Conservation (phyloP, 371 early-diverging fungal genomes). For the Thermomucor indicae-seudaticae region DNA sequence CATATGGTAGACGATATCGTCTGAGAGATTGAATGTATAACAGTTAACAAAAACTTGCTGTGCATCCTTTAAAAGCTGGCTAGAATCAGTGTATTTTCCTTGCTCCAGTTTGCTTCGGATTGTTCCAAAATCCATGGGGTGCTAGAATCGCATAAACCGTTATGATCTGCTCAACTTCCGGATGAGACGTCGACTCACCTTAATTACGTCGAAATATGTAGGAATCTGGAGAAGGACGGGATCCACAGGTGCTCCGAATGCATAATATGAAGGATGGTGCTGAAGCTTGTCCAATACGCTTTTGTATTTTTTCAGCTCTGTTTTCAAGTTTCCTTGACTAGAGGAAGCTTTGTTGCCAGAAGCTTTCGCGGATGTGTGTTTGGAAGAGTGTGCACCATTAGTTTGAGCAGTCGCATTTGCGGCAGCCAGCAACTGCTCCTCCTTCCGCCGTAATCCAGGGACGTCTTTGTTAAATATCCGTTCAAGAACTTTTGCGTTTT, state of each 20-base stretch:
- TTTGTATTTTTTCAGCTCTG: slow-evolving; percentile 28
- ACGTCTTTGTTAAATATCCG: slow-evolving; percentile 47
- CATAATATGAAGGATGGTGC: slow-evolving; percentile 16
- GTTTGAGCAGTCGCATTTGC: too few relatives aligned
- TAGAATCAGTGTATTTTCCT: slow-evolving; percentile 14
- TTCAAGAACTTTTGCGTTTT: slow-evolving; percentile 55
- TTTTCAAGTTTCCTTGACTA: slow-evolving; percentile 7
- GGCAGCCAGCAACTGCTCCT: slow-evolving; percentile 12
- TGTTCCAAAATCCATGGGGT: slow-evolving; percentile 38
- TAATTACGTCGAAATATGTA: slow-evolving; percentile 68
- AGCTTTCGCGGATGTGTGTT: background rate
- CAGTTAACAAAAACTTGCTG: slow-evolving; percentile 72
- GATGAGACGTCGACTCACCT: slow-evolving; percentile 17
- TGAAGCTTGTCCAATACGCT: slow-evolving; percentile 24
- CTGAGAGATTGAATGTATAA: slow-evolving; percentile 76
- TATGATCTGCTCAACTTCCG: slow-evolving; percentile 44
- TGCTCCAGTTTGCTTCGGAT: slow-evolving; percentile 19
- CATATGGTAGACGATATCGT: slow-evolving; percentile 67
- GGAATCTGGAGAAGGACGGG: slow-evolving; percentile 17
- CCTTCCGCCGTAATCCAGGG: slow-evolving; percentile 19
- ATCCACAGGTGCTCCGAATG: slow-evolving; percentile 24
- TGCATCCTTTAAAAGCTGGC: slow-evolving; percentile 20
- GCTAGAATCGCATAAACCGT: slow-evolving; percentile 41
- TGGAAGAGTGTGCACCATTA: too few relatives aligned
- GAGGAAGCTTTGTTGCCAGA: background rate